phyloP scores from a whole-genome alignment of 345 rosid species.

The Iberis pinnata region DNA sequence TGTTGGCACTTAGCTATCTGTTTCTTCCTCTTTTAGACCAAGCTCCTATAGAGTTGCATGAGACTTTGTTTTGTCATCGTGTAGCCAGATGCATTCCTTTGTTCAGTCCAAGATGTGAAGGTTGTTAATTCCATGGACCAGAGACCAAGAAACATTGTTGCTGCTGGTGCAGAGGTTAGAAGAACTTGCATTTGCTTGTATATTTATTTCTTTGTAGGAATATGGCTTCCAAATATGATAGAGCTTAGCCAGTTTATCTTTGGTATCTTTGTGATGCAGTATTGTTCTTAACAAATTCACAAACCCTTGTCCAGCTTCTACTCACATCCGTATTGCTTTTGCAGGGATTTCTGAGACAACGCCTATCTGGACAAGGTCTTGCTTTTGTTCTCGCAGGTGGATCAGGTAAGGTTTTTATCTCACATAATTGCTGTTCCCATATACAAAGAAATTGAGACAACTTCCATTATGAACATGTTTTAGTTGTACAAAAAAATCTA shows the following conservation, averaged over 20 bases:
- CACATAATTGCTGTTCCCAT: background rate
- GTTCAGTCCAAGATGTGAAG: conserved; percentile 89
- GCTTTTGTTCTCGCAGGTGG: conserved; percentile 94
- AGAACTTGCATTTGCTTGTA: background rate
- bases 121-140: conserved; percentile 66
- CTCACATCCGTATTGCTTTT: background rate
- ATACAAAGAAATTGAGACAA: conserved; percentile 9
- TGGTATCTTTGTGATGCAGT: too few relatives aligned
- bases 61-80: conserved; percentile 27
- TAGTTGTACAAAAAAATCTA: conserved; percentile 90
- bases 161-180: conserved; percentile 65
- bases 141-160: conserved; percentile 62
- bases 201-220: background rate
- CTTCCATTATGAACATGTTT: conserved; percentile 31
- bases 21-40: conserved; percentile 11
- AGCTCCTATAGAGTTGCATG: conserved; percentile 5
- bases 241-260: background rate
- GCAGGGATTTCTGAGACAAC: conserved; percentile 90
- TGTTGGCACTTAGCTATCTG: background rate
- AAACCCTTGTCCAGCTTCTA: background rate
- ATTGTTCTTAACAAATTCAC: background rate
- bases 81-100: conserved; percentile 99
- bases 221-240: background rate
- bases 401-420: conserved; percentile 48
- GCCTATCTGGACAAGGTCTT: conserved; percentile 88